These are phyloP conservation scores for Candida alai DNA, from an alignment of 805 yeast species.

Conservation along the genomic window DNA sequence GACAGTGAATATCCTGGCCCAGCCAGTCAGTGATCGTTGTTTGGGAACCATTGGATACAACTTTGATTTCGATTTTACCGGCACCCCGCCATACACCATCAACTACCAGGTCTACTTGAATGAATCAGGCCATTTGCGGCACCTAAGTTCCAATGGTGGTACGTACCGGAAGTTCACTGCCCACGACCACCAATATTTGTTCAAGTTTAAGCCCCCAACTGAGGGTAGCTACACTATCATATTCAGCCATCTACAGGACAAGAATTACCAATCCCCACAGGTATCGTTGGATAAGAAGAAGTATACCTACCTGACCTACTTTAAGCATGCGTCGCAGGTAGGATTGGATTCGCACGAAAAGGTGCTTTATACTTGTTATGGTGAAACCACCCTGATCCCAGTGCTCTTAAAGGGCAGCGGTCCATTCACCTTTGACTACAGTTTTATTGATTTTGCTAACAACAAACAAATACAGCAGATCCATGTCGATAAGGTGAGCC, in stretches of 20 bases:
- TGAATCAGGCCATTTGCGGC: constrained; percentile 26
- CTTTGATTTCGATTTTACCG: constrained; percentile 67
- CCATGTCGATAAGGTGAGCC: constrained; percentile 28
- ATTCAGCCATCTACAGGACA: constrained; percentile 60
- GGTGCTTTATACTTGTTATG: constrained; percentile 26
- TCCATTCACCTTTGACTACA: constrained; percentile 72
- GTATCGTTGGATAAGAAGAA: constrained; percentile 30
- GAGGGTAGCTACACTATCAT: constrained; percentile 82
- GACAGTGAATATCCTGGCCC: constrained; percentile 39
- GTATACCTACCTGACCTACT: constrained; percentile 62
- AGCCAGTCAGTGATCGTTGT: constrained; percentile 77
- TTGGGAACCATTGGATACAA: constrained; percentile 84
- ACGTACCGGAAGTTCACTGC: constrained; percentile 28
- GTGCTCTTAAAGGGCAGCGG: constrained; percentile 71
- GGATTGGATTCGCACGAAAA: constrained; percentile 21
- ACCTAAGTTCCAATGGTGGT: constrained; percentile 31
- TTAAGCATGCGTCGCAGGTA: constrained; percentile 61
- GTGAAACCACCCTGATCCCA: constrained; percentile 36
- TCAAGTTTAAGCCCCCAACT: constrained; percentile 68
- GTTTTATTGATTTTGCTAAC: constrained; percentile 47
- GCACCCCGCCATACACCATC: constrained; percentile 79
- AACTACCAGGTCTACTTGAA: constrained; percentile 56
- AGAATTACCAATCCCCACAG: constrained; percentile 48
- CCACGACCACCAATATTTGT: constrained; percentile 20
- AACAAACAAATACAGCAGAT: constrained; percentile 21